Conservation (phyloP, 139 green algal genomes). For the Dunaliella primolecta region DNA sequence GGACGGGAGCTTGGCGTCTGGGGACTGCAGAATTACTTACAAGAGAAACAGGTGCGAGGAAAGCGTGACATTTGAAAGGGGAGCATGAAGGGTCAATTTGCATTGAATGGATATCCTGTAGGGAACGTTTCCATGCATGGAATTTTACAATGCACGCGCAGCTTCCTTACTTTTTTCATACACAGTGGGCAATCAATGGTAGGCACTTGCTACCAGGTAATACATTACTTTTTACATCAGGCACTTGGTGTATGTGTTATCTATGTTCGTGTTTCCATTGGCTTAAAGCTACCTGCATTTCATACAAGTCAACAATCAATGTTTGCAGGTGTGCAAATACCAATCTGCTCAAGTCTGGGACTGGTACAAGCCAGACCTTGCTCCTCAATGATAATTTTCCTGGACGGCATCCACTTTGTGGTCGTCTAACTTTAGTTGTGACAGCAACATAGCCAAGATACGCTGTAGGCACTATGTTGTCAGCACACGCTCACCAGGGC, state of each 20-base stretch:
- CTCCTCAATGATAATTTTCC: too few species aligned
- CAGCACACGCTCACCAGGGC: too few species aligned
- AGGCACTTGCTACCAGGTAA: constrained; percentile 19
- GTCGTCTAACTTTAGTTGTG: too few species aligned
- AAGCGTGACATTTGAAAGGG: background rate
- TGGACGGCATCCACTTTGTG: too few species aligned
- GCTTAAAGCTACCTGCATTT: too few species aligned
- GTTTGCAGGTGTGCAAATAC: background rate
- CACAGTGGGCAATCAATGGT: background rate
- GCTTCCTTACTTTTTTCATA: background rate
- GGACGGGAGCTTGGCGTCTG: constrained; percentile 77
- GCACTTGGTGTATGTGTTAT: constrained; percentile 76
- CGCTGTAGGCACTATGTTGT: too few species aligned
- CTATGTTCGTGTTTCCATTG: too few species aligned
- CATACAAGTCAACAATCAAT: too few species aligned
- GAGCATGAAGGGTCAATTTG: background rate
- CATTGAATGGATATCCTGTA: too few species aligned
- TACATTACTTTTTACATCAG: constrained; percentile 59
- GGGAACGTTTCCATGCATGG: too few species aligned
- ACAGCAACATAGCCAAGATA: too few species aligned
- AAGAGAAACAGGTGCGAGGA: constrained; percentile 68
- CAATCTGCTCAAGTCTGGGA: background rate
- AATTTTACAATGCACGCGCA: background rate
- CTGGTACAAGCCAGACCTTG: constrained; percentile 14
- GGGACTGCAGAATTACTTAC: constrained; percentile 77